A percentile compares a stretch with the other conserved stretches of the same genome.
These are phyloP conservation scores for Rhododendron henanense DNA, from an alignment of 148 eudicot genomes.

Conservation along the genomic window DNA sequence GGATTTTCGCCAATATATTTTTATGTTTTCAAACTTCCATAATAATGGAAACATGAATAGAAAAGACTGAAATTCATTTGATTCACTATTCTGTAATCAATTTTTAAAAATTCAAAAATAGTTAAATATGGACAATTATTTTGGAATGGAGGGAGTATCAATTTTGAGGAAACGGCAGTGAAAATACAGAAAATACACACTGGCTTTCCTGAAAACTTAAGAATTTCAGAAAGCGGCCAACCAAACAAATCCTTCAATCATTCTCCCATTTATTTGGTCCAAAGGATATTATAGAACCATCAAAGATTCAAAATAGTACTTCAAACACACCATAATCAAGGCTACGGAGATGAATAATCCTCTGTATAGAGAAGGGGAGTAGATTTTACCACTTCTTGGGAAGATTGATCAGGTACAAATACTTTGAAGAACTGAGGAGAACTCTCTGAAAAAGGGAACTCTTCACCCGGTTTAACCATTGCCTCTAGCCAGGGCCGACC, in stretches of 20 bases:
- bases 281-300: background rate
- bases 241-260: background rate
- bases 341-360: background rate
- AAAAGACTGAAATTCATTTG: background rate
- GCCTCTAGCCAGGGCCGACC: background rate
- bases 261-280: background rate
- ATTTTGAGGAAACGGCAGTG: background rate
- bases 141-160: background rate
- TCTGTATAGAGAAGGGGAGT: background rate
- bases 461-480: background rate
- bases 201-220: background rate
- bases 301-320: background rate
- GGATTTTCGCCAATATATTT: background rate
- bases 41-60: background rate
- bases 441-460: background rate
- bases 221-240: background rate
- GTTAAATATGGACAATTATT: too few relatives aligned
- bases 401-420: background rate
- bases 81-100: background rate
- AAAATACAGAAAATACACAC: background rate
- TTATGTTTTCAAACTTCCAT: background rate
- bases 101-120: too few relatives aligned
- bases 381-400: background rate
- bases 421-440: slow-evolving; percentile 2
- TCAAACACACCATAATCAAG: background rate